Base-by-base conservation (phyloP, 2,329 filamentous ascomycete species). In the Aspergillus thermomutatus region DNA sequence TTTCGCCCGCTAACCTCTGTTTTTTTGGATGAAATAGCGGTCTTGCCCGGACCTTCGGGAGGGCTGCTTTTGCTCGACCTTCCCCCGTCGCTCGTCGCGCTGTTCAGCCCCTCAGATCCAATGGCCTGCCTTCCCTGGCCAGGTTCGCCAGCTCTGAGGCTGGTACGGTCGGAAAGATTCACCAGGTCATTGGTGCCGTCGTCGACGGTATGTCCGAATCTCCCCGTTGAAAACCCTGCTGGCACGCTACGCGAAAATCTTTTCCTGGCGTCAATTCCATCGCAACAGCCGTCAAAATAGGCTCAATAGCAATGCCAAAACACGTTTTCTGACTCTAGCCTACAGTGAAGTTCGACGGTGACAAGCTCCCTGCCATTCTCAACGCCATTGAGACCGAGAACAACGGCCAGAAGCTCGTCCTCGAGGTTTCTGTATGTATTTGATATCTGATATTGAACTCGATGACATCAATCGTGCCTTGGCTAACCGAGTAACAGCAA, bases 151-250 rank as follows among this genome's bases (percentile, higher is more conserved):
- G 80, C 73, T 82, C 83, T 66, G 82, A 84, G 66, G 72, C 81
- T 57, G 69, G 73, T 56, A 77, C 78, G 67, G 76, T 82, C 76
- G 87, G 87, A 75, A 87, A 84, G 79, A 82, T 87, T 75, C 81
- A 85, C 77, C 82, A 92, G 83, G 92, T 97, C 80, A 97, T 97
- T 82, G 92, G 94, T 90, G 93, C 94, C 83, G 92, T 97, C 78
- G 94, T 97, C 73, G 94, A 97, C 83, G 92, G 91, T 96, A 84
- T 83, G 90, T 76, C 52, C 56, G 59, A 53, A 49, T 57, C 60
- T 66, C 63, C 64, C 65, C 61, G 57, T 54, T 56, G 47, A 61
- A 62, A 64, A 53, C 57, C 60, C 51, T 55, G 60, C 37, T 31
- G 27, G 52, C 55, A 64, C 61, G 54, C 61, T 64, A 59, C 65